Base-by-base conservation (phyloP, 1,139 yeast genomes). In the Kodamaea fungicola region DNA sequence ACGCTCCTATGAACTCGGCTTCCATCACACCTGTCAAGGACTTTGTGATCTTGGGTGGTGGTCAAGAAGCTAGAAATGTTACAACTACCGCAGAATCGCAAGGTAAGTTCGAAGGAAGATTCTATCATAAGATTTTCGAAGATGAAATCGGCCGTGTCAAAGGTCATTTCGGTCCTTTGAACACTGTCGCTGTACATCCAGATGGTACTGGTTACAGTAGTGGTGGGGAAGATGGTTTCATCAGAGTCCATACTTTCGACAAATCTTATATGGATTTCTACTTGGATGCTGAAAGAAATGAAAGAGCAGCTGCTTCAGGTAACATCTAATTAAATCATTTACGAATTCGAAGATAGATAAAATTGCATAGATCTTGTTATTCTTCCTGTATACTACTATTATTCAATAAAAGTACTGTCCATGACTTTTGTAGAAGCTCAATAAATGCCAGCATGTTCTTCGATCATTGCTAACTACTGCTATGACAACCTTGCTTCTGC, bases 161-260 rank as follows among this genome's bases (percentile, higher is more conserved):
- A 67, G 98, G 98, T 43, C 99, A 94, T 72, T 92, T 92, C 76
- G 99, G 98, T 74, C 99, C 98, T 35, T 78, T 92, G 58, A 92
- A 94, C 70, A 82, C 88, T 46, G 76, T 94, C 46, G 96, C 96
- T 30, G 87, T 88, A 39, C 96, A 89, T 64, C 98, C 99, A 43
- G 85, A 82, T 55, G 98, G 98, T 41, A 78, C 84, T 32, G 86
- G 94, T 33, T 92, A 86, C 64, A 92, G 95, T 25, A 83, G 95
- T 49, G 99, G 98, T 42, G 96, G 97, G 59, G 98, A 92, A 75
- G 99, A 92, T 71, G 99, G 97, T 64, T 87, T 81, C 55, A 85
- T 92, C 46, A 87, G 98, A 70, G 79, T 92, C 50, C 97, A 92
- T 65, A 83, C 84, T 54, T 92, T 88, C 64, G 97, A 90, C 59